A percentile compares a stretch with the other conserved stretches of the same genome.
Evolutionary conservation across 2,329 filamentous ascomycete genomes (phyloP).

Genomic region (Penicillium sp.): DNA sequence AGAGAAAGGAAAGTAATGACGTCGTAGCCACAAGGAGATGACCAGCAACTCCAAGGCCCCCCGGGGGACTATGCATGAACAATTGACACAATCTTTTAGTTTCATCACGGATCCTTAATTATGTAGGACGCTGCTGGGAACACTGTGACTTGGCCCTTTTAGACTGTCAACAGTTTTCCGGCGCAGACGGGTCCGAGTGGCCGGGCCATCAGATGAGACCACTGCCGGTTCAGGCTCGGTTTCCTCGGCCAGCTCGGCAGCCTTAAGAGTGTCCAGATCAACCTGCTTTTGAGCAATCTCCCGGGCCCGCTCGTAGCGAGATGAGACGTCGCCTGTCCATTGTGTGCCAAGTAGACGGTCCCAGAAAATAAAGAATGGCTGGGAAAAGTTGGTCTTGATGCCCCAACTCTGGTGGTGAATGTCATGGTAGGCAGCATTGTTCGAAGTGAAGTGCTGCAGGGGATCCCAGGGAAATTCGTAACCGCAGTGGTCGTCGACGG

Average conservation of each 20-base stretch:
- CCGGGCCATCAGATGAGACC: slow-evolving; percentile 25
- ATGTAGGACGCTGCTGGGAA: slow-evolving; percentile 43
- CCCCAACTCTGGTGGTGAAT: slow-evolving; percentile 99
- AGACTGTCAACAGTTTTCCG: slow-evolving; percentile 40
- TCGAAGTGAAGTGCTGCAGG: slow-evolving; percentile 84
- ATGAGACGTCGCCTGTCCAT: slow-evolving; percentile 69
- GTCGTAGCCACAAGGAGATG: slow-evolving; percentile 27
- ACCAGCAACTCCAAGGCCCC: slow-evolving; percentile 32
- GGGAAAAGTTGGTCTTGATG: slow-evolving; percentile 68
- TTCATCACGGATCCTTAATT: slow-evolving; percentile 22
- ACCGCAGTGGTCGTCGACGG: slow-evolving; percentile 95
- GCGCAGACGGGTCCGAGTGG: slow-evolving; percentile 34
- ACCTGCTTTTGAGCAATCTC: slow-evolving; percentile 58
- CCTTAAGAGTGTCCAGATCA: slow-evolving; percentile 46
- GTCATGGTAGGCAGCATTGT: slow-evolving; percentile 96
- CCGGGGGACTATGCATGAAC: slow-evolving; percentile 15
- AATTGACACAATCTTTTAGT: slow-evolving; percentile 11
- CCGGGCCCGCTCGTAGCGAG: slow-evolving; percentile 59
- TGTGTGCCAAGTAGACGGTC: slow-evolving; percentile 78
- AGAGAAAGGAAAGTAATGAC: slow-evolving; percentile 10
- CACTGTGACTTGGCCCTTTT: slow-evolving; percentile 38
- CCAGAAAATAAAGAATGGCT: slow-evolving; percentile 84
- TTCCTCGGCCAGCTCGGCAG: slow-evolving; percentile 18
- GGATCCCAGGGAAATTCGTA: slow-evolving; percentile 96
- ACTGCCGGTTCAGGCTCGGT: slow-evolving; percentile 24